Percentiles rank a stretch among this genome's conserved stretches.
Evolutionary conservation across 2,329 filamentous ascomycete genomes (phyloP).

Genomic region (Fusarium sororula): DNA sequence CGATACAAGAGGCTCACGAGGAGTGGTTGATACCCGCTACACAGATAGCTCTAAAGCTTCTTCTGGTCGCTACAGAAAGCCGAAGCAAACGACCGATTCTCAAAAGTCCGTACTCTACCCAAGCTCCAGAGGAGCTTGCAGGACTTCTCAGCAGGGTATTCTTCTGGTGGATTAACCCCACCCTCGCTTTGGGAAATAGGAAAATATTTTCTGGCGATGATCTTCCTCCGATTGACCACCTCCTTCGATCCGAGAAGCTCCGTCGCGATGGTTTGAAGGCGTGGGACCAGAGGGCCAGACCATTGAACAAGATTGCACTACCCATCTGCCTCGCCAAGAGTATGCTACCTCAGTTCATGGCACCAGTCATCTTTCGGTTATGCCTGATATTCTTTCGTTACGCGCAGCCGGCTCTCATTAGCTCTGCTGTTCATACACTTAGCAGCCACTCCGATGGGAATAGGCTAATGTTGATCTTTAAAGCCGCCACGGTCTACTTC

Average conservation of each 20-base stretch:
- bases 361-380: neutral
- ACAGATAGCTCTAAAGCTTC: neutral
- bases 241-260: neutral
- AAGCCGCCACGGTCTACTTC: neutral
- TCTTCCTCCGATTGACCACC: neutral
- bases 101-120: neutral
- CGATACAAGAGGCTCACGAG: neutral
- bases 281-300: neutral
- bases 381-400: neutral
- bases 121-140: neutral
- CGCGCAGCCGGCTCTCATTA: neutral
- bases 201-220: neutral
- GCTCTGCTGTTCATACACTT: neutral
- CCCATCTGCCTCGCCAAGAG: neutral
- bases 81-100: neutral
- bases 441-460: rapidly evolving
- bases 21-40: rapidly evolving
- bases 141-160: neutral
- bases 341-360: neutral
- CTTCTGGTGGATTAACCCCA: neutral
- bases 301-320: neutral
- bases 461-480: neutral
- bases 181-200: neutral
- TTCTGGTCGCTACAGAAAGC: neutral
- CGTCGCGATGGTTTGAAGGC: neutral